Percentiles rank a stretch among this genome's conserved stretches.
phyloP scores from a whole-genome alignment of 2,329 filamentous ascomycete genomes.

The Alternaria postmessia region DNA sequence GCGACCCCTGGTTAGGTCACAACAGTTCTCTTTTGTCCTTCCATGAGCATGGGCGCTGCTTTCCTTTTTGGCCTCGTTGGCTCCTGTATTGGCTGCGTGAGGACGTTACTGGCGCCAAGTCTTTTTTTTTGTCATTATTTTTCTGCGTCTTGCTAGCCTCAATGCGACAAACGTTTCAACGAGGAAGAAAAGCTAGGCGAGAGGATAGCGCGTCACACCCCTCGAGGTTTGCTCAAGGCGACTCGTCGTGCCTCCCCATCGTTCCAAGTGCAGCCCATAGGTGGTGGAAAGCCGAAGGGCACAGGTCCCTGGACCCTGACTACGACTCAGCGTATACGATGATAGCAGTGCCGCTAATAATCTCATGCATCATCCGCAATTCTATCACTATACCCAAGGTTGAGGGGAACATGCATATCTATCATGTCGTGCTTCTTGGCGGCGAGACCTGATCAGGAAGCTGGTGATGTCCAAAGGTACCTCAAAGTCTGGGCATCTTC shows the following conservation, averaged over 20 bases:
- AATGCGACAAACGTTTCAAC: background rate
- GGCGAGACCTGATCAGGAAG: slow-evolving; percentile 29
- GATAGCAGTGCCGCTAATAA: background rate
- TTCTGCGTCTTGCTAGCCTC: background rate
- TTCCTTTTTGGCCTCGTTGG: background rate
- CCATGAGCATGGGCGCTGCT: background rate
- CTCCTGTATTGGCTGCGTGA: background rate
- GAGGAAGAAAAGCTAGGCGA: background rate
- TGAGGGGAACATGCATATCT: slow-evolving; percentile 22
- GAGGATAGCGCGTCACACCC: background rate
- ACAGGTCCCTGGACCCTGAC: background rate
- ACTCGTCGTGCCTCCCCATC: background rate
- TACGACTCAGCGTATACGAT: background rate
- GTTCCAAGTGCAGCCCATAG: background rate
- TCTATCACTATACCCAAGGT: slow-evolving; percentile 1
- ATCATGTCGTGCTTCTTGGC: slow-evolving; percentile 25
- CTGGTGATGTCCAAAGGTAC: slow-evolving; percentile 15
- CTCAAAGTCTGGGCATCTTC: slow-evolving; percentile 15
- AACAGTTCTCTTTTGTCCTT: background rate
- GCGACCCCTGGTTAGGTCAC: slow-evolving; percentile 34
- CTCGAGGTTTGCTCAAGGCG: background rate
- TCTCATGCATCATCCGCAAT: background rate
- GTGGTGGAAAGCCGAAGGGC: background rate
- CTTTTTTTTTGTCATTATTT: background rate
- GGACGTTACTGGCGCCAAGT: background rate